Conservation (phyloP, 495 filamentous ascomycete species). For the Trichoderma parareesei region DNA sequence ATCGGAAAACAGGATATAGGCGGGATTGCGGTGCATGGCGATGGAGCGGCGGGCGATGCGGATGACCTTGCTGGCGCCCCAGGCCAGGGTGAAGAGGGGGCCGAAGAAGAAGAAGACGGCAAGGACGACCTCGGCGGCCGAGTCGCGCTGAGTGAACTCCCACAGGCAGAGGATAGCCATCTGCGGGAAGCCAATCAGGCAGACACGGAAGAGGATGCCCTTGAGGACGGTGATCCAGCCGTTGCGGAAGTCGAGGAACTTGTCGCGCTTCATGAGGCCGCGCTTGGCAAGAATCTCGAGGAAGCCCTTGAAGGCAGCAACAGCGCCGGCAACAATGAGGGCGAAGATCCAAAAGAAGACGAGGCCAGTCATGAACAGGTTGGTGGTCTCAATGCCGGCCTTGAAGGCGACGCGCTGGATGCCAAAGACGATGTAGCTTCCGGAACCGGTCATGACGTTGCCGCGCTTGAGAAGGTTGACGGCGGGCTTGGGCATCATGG, state of each 20-base stretch:
- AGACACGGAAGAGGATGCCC: constrained; percentile 85
- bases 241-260: constrained; percentile 89
- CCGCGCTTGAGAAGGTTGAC: constrained; percentile 35
- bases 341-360: constrained; percentile 86
- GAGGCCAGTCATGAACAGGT: constrained; percentile 88
- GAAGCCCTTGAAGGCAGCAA: constrained; percentile 69
- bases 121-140: constrained; percentile 76
- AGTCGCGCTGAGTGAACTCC: constrained; percentile 85
- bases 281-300: constrained; percentile 64
- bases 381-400: constrained; percentile 78
- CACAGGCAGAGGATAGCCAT: constrained; percentile 87
- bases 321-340: constrained; percentile 57
- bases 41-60: constrained; percentile 82
- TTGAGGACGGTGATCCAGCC: constrained; percentile 72
- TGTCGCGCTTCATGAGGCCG: constrained; percentile 75
- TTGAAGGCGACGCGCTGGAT: constrained; percentile 87
- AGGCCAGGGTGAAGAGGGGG: constrained; percentile 69
- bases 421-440: constrained; percentile 66
- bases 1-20: constrained; percentile 95
- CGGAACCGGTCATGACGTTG: constrained; percentile 38
- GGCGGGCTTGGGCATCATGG: constrained; percentile 43
- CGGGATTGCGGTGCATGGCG: constrained; percentile 88
- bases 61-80: constrained; percentile 85
- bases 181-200: constrained; percentile 90
- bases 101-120: constrained; percentile 86